Percentiles rank a stretch among this genome's conserved stretches.
Evolutionary conservation across 768 basidiomycete species (phyloP).

Genomic region (Chalciporus chontae): DNA sequence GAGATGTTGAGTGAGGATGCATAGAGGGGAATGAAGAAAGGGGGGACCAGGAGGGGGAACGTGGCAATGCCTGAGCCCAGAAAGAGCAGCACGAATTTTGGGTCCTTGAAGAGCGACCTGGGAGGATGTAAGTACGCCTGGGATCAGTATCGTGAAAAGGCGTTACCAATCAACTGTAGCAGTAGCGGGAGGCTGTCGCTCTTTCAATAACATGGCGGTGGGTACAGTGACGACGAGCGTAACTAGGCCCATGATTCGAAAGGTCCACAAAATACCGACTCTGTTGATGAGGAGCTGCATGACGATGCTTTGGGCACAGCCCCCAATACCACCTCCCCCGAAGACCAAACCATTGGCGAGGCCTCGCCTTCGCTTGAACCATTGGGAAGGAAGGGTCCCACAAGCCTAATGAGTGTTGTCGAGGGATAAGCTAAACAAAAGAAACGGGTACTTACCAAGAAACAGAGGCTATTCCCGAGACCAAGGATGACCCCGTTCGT

Average conservation of each 20-base stretch:
- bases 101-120: conserved; percentile 31
- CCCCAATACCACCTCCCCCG: conserved; percentile 31
- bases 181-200: conserved; percentile 17
- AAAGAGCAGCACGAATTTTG: conserved; percentile 26
- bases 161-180: conserved; percentile 22
- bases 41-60: conserved; percentile 35
- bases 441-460: conserved; percentile 15
- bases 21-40: conserved; percentile 37
- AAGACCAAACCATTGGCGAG: conserved; percentile 35
- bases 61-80: conserved; percentile 32
- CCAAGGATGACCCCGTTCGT: conserved; percentile 30
- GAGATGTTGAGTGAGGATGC: conserved; percentile 28
- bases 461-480: conserved; percentile 25
- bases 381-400: conserved; percentile 33
- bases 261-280: conserved; percentile 31
- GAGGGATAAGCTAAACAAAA: background rate
- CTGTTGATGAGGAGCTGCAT: conserved; percentile 26
- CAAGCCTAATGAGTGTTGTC: conserved; percentile 18
- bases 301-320: conserved; percentile 27
- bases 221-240: conserved; percentile 27
- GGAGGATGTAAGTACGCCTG: background rate
- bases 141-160: background rate
- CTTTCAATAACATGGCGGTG: conserved; percentile 26
- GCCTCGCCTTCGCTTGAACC: conserved; percentile 32
- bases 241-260: conserved; percentile 28